Percentiles rank a stretch among this genome's conserved stretches.
Conservation (phyloP, 345 rosid species). For the Hypericum androsaemum region DNA sequence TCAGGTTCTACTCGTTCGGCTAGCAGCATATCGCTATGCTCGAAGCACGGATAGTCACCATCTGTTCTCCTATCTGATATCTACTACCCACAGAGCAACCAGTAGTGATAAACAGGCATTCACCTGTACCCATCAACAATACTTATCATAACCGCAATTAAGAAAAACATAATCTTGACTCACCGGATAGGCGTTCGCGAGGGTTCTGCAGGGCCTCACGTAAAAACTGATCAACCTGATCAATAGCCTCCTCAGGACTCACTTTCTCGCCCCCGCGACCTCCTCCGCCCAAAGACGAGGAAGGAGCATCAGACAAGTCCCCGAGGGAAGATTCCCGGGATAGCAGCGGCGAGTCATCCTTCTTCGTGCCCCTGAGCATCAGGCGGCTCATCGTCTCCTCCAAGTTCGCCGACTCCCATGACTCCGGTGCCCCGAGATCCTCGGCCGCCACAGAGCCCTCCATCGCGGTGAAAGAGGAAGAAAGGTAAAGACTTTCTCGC, state of each 20-base stretch:
- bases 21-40: no score
- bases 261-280: slow-evolving; percentile 14
- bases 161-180: slow-evolving; percentile 4
- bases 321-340: background rate
- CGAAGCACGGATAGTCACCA: no score
- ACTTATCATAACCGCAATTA: background rate
- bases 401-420: slow-evolving; percentile 83
- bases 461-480: slow-evolving; percentile 17
- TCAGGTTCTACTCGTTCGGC: no score
- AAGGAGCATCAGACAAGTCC: slow-evolving; percentile 14
- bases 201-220: slow-evolving; percentile 71
- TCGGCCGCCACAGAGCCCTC: slow-evolving; percentile 54
- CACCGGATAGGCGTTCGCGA: slow-evolving; percentile 70
- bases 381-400: slow-evolving; percentile 62
- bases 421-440: slow-evolving; percentile 67
- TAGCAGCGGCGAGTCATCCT: slow-evolving; percentile 12
- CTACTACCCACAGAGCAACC: no score
- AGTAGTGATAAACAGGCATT: background rate
- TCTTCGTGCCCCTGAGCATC: slow-evolving; percentile 30
- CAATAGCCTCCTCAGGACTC: slow-evolving; percentile 25
- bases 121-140: background rate
- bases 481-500: no score
- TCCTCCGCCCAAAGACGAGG: slow-evolving; percentile 6
- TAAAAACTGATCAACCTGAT: slow-evolving; percentile 69
- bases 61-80: no score